A percentile compares a stretch with the other conserved stretches of the same genome.
Evolutionary conservation across 768 basidiomycete species (phyloP).

Genomic region (Filobasidium floriforme): DNA sequence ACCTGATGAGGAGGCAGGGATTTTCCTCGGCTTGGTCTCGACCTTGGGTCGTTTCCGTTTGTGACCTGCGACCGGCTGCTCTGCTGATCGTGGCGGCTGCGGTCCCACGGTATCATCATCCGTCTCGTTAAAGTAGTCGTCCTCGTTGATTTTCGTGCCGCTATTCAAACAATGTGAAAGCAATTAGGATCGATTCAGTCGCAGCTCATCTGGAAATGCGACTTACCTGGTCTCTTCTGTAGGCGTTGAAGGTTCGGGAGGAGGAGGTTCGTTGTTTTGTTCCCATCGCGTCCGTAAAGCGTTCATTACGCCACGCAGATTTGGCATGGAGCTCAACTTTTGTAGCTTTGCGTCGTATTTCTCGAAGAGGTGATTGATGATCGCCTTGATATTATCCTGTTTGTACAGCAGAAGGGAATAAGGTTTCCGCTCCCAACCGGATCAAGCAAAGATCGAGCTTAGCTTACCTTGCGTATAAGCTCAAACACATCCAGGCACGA

Average conservation of each 20-base stretch:
- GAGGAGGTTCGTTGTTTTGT: slow-evolving; percentile 68
- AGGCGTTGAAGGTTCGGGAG: slow-evolving; percentile 46
- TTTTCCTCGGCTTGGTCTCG: slow-evolving; percentile 39
- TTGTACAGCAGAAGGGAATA: not conserved
- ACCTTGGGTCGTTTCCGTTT: slow-evolving; percentile 31
- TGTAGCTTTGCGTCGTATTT: slow-evolving; percentile 62
- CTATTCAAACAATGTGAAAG: slow-evolving; percentile 21
- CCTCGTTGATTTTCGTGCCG: slow-evolving; percentile 69
- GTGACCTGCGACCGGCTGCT: slow-evolving; percentile 12
- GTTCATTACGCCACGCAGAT: slow-evolving; percentile 50
- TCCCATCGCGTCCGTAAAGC: slow-evolving; percentile 56
- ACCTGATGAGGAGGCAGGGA: slow-evolving; percentile 41
- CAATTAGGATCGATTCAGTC: not conserved
- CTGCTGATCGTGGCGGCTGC: slow-evolving; percentile 25
- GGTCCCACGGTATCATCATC: slow-evolving; percentile 59
- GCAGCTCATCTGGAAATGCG: no score
- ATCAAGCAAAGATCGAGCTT: not conserved
- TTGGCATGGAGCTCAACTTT: slow-evolving; percentile 60
- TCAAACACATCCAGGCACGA: slow-evolving; percentile 96
- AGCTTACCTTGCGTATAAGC: slow-evolving; percentile 68
- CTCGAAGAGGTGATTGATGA: slow-evolving; percentile 77
- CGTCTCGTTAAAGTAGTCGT: slow-evolving; percentile 85
- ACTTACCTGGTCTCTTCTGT: slow-evolving; percentile 46
- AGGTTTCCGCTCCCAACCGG: not conserved
- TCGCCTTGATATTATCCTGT: slow-evolving; percentile 78